These are phyloP conservation scores for Diaporthe capsici DNA, from an alignment of 2,329 filamentous ascomycete species.

Conservation along the genomic window DNA sequence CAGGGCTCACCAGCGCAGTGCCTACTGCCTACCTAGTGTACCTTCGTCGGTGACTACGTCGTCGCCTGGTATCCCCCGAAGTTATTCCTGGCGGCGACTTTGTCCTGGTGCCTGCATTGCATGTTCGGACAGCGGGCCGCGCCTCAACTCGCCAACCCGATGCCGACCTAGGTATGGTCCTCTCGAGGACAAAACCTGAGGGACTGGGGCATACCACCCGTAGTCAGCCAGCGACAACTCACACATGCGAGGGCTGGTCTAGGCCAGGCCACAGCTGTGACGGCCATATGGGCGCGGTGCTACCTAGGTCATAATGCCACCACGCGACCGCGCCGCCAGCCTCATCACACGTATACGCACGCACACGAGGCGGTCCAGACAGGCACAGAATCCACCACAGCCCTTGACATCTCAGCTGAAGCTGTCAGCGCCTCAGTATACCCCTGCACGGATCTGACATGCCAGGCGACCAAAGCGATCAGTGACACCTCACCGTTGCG, in stretches of 20 bases:
- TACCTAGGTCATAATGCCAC: slow-evolving; percentile 26
- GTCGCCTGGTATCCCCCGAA: neutral
- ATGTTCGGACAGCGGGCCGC: slow-evolving; percentile 27
- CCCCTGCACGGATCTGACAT: slow-evolving; percentile 28
- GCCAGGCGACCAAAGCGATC: slow-evolving; percentile 28
- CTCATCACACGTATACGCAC: slow-evolving; percentile 16
- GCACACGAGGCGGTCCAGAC: slow-evolving; percentile 13
- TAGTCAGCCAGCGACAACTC: neutral
- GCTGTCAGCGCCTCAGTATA: slow-evolving; percentile 25
- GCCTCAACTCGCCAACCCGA: slow-evolving; percentile 13
- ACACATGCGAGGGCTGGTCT: slow-evolving; percentile 1
- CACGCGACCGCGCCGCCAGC: slow-evolving; percentile 19
- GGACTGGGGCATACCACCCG: neutral
- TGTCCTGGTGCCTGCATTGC: slow-evolving; percentile 30
- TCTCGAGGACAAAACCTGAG: neutral
- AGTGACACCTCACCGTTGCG: slow-evolving; percentile 32
- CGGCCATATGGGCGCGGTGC: neutral
- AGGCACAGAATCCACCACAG: slow-evolving; percentile 10
- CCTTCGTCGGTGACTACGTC: neutral
- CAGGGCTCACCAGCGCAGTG: neutral
- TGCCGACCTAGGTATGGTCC: slow-evolving; percentile 2
- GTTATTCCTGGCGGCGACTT: slow-evolving; percentile 9
- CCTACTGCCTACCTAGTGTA: neutral
- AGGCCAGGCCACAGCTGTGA: neutral
- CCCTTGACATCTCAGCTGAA: slow-evolving; percentile 24